A percentile compares a stretch with the other conserved stretches of the same genome.
These are phyloP conservation scores for Liquidambar formosana DNA, from an alignment of 164 flowering plant species.

Conservation along the genomic window DNA sequence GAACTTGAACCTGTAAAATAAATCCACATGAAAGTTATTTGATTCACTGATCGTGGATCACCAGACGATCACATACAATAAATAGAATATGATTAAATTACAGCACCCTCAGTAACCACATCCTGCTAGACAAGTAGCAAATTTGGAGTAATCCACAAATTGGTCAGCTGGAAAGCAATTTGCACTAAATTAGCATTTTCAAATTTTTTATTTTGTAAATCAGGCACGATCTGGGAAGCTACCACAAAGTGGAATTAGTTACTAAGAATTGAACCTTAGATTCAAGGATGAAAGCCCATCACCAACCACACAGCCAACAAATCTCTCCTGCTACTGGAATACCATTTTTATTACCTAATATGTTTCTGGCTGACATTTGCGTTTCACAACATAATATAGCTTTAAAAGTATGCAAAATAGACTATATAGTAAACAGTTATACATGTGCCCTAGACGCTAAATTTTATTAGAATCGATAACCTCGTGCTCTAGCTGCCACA, in stretches of 20 bases:
- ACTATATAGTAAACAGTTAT: too few relatives aligned
- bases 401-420: too few relatives aligned
- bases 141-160: neutral
- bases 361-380: too few relatives aligned
- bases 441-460: too few relatives aligned
- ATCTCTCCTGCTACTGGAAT: too few relatives aligned
- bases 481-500: too few relatives aligned
- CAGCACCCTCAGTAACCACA: neutral
- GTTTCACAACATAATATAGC: too few relatives aligned
- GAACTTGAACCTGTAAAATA: conserved; percentile 69
- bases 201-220: neutral
- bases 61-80: neutral
- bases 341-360: too few relatives aligned
- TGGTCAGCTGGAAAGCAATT: neutral
- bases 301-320: neutral
- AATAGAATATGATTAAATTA: neutral
- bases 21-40: neutral
- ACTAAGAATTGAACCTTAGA: neutral
- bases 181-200: neutral
- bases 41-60: neutral
- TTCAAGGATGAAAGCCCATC: neutral
- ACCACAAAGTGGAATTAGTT: neutral
- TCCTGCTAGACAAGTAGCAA: neutral
- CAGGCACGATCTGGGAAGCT: neutral
- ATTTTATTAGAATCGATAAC: too few relatives aligned